A percentile compares a stretch with the other conserved stretches of the same genome.
Conservation (phyloP, 2,329 filamentous ascomycete genomes). For the Ciborinia camelliae region DNA sequence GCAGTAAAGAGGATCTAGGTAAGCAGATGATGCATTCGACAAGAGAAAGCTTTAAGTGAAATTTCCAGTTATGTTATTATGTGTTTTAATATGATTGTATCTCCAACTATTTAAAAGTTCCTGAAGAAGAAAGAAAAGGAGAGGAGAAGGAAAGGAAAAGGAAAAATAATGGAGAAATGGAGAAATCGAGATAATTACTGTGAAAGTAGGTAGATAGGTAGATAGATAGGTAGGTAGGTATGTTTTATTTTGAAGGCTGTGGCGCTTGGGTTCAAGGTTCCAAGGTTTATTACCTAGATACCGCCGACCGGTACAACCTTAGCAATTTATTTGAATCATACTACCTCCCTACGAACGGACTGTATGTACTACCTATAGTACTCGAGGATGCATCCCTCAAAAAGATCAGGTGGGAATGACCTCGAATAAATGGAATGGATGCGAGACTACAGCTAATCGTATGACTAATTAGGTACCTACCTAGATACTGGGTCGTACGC, state of each 20-base stretch:
- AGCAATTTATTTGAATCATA: not conserved
- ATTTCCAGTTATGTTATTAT: slow-evolving; percentile 1
- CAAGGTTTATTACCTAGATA: not conserved
- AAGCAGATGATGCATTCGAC: slow-evolving; percentile 17
- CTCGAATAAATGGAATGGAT: no score
- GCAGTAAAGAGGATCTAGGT: no score
- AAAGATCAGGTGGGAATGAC: slow-evolving; percentile 15
- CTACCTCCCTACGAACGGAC: not conserved
- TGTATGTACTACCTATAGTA: no score
- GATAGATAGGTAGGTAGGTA: no score
- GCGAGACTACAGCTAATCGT: no score
- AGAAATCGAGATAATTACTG: not conserved
- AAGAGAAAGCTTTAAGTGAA: slow-evolving; percentile 3
- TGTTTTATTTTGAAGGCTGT: slow-evolving; percentile 4
- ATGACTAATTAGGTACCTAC: no score
- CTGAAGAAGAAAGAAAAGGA: not conserved
- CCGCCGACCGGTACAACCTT: no score
- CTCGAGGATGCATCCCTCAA: no score
- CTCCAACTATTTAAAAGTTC: not conserved
- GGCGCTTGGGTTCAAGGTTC: slow-evolving; percentile 2
- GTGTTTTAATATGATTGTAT: not conserved
- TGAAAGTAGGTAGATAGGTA: no score
- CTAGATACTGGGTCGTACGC: no score
- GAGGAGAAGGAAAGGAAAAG: not conserved
- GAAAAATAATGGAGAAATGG: not conserved